These are phyloP conservation scores for Bipolaris cookei DNA, from an alignment of 2,329 filamentous ascomycete species.

Conservation along the genomic window DNA sequence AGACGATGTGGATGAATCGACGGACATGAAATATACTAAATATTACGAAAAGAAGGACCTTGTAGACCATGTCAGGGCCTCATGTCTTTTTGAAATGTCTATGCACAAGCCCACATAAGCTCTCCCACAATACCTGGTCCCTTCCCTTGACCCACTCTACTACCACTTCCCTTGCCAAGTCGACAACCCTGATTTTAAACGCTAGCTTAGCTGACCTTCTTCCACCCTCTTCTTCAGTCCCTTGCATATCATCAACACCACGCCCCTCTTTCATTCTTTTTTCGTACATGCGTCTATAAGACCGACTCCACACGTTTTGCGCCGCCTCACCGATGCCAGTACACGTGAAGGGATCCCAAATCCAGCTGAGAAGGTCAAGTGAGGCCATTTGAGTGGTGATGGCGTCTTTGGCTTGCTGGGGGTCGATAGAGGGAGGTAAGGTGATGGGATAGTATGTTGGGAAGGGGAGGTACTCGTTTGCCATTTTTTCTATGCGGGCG, in stretches of 20 bases:
- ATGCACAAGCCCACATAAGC: slow-evolving; percentile 74
- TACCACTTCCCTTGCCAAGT: slow-evolving; percentile 48
- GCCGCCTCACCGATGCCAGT: slow-evolving; percentile 68
- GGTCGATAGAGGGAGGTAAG: slow-evolving; percentile 37
- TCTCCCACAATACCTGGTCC: slow-evolving; percentile 79
- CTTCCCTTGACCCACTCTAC: slow-evolving; percentile 77
- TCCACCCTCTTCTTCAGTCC: slow-evolving; percentile 23
- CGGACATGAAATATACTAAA: too few relatives aligned
- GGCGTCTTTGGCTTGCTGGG: slow-evolving; percentile 37
- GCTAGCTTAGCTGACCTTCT: slow-evolving; percentile 42
- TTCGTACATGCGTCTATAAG: slow-evolving; percentile 68
- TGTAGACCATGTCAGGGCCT: background rate
- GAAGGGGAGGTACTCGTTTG: slow-evolving; percentile 60
- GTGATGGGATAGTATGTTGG: slow-evolving; percentile 59
- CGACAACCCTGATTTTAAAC: slow-evolving; percentile 49
- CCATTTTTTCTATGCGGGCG: slow-evolving; percentile 48
- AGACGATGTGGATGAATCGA: too few relatives aligned
- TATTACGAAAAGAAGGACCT: too few relatives aligned
- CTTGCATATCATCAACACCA: slow-evolving; percentile 29
- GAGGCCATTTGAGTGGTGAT: slow-evolving; percentile 58
- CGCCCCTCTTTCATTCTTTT: slow-evolving; percentile 29
- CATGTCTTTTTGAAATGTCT: slow-evolving; percentile 30
- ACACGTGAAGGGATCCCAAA: slow-evolving; percentile 62
- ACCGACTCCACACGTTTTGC: slow-evolving; percentile 80
- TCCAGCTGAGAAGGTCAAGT: slow-evolving; percentile 70